phyloP scores from a whole-genome alignment of 2,329 filamentous ascomycete species.

The Emergomyces pasteurianus region DNA sequence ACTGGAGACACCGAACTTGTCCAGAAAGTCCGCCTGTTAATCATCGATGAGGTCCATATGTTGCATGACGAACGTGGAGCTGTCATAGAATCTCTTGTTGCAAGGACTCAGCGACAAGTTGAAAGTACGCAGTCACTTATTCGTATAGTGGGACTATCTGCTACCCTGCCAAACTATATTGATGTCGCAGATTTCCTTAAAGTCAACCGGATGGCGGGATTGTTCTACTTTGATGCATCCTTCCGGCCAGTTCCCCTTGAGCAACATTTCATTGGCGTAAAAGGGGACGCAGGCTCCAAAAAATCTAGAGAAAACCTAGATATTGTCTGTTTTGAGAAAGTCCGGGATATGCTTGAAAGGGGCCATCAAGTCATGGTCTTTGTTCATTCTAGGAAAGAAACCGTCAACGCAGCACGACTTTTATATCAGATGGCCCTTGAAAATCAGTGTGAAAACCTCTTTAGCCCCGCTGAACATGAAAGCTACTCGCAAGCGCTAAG shows the following conservation, averaged over 20 bases:
- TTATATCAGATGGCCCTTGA: conserved; percentile 79
- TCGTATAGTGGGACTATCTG: conserved; percentile 87
- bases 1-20: conserved; percentile 96
- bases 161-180: conserved; percentile 89
- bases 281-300: conserved; percentile 54
- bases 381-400: conserved; percentile 93
- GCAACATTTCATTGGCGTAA: conserved; percentile 94
- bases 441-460: conserved; percentile 64
- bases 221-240: conserved; percentile 95
- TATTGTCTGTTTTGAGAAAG: conserved; percentile 79
- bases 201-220: conserved; percentile 80
- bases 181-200: conserved; percentile 96
- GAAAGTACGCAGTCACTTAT: conserved; percentile 97
- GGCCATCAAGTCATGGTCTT: conserved; percentile 99
- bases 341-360: conserved; percentile 76
- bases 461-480: conserved; percentile 69
- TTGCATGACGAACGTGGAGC: conserved; percentile 94
- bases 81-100: conserved; percentile 89
- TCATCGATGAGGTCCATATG: conserved; percentile 99
- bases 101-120: conserved; percentile 87
- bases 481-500: conserved; percentile 66
- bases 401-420: conserved; percentile 73
- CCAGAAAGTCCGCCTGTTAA: conserved; percentile 88
- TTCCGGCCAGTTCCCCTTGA: conserved; percentile 93
- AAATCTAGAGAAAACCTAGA: conserved; percentile 83